Conservation (phyloP, 768 basidiomycete species). For the Boletus rubescentipes region DNA sequence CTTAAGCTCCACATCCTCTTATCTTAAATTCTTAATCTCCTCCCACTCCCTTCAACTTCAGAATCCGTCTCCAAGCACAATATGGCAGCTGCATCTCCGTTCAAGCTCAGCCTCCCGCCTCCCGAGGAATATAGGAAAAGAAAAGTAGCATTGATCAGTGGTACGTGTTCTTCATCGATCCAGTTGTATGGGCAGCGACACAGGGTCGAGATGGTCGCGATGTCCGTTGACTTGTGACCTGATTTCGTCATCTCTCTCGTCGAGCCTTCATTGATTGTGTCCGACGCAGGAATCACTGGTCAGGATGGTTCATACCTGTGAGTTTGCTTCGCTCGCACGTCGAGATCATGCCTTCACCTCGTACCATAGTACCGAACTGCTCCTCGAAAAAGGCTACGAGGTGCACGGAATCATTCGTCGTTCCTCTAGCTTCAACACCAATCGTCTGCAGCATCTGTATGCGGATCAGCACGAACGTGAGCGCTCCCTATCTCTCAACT, state of each 20-base stretch:
- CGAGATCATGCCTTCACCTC: conserved; percentile 5
- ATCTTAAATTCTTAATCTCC: too few relatives aligned
- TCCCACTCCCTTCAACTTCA: background rate
- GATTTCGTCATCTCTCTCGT: background rate
- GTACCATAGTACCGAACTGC: conserved; percentile 66
- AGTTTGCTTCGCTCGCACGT: conserved; percentile 28
- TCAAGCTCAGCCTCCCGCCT: conserved; percentile 61
- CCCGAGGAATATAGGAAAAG: conserved; percentile 83
- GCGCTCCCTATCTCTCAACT: conserved; percentile 24
- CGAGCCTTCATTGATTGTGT: conserved; percentile 8
- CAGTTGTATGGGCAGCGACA: background rate
- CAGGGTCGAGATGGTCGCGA: background rate
- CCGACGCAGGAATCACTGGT: conserved; percentile 79
- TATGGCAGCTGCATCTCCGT: conserved; percentile 27
- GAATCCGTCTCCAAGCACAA: background rate
- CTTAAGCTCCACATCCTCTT: background rate
- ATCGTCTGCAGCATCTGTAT: conserved; percentile 90
- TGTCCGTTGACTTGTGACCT: conserved; percentile 1
- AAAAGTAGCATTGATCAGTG: conserved; percentile 92
- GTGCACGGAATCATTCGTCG: conserved; percentile 96
- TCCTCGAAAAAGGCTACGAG: conserved; percentile 85
- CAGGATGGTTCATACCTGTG: conserved; percentile 96
- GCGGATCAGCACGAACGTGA: conserved; percentile 89
- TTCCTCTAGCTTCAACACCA: conserved; percentile 97
- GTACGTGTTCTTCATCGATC: conserved; percentile 41